Evolutionary conservation across 495 filamentous ascomycete species (phyloP).

Genomic region (Neurospora africana): DNA sequence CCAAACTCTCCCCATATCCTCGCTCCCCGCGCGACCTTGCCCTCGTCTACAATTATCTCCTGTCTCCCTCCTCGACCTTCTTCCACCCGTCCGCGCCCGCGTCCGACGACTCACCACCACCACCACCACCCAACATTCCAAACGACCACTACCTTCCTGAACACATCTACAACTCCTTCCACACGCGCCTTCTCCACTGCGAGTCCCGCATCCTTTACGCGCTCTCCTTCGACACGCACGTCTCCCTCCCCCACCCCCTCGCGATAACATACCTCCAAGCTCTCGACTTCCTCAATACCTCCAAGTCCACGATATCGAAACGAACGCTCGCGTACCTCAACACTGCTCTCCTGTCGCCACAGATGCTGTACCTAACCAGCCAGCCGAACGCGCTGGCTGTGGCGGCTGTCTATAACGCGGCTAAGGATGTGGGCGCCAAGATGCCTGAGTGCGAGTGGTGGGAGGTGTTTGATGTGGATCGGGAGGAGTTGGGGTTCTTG

Average conservation of each 20-base stretch:
- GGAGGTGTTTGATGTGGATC: conserved; percentile 96
- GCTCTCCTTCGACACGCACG: conserved; percentile 72
- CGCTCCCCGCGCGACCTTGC: conserved; percentile 66
- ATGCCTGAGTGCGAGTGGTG: conserved; percentile 83
- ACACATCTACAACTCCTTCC: conserved; percentile 51
- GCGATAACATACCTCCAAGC: conserved; percentile 89
- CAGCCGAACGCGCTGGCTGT: conserved; percentile 80
- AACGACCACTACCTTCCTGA: conserved; percentile 66
- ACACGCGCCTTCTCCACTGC: conserved; percentile 50
- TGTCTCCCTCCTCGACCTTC: conserved; percentile 54
- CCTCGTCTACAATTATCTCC: conserved; percentile 76
- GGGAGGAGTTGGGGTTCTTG: conserved; percentile 89
- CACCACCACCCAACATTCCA: conserved; percentile 30
- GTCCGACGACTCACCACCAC: conserved; percentile 8
- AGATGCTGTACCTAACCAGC: conserved; percentile 82
- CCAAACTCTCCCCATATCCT: conserved; percentile 73
- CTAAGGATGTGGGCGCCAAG: conserved; percentile 65
- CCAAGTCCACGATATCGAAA: conserved; percentile 40
- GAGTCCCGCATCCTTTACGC: conserved; percentile 68
- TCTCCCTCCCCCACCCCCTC: conserved; percentile 76
- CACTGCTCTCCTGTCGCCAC: conserved; percentile 70
- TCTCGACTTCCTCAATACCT: conserved; percentile 45
- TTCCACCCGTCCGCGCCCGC: conserved; percentile 34
- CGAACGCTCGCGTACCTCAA: conserved; percentile 70
- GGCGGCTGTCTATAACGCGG: conserved; percentile 79